Percentiles rank a stretch among this genome's conserved stretches.
Evolutionary conservation across 805 yeast species (phyloP).

Genomic region (Clavispora carvajalis): DNA sequence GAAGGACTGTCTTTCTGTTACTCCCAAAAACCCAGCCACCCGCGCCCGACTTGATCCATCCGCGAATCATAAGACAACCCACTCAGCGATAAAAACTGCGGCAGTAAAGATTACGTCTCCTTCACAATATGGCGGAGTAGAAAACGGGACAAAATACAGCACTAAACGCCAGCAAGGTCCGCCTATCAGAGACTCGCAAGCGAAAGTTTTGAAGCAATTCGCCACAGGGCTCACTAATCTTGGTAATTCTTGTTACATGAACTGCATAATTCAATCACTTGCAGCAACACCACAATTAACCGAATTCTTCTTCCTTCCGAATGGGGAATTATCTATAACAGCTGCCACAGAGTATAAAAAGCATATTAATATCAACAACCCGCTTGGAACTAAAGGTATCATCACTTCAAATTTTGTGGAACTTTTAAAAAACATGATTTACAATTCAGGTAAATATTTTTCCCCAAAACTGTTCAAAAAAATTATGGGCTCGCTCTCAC

Average conservation of each 20-base stretch:
- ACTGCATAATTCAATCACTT: slow-evolving; percentile 82
- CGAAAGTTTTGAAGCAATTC: slow-evolving; percentile 18
- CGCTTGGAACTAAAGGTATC: slow-evolving; percentile 76
- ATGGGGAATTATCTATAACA: slow-evolving; percentile 1
- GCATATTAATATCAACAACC: slow-evolving; percentile 67
- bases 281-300: slow-evolving; percentile 66
- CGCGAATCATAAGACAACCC: no score
- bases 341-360: slow-evolving; percentile 47
- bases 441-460: slow-evolving; percentile 41
- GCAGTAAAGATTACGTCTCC: no score
- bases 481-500: slow-evolving; percentile 62
- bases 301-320: slow-evolving; percentile 45
- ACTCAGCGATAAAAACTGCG: no score
- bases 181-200: background rate
- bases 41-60: background rate
- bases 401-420: slow-evolving; percentile 65
- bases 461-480: slow-evolving; percentile 63
- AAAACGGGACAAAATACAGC: slow-evolving; percentile 5
- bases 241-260: slow-evolving; percentile 93
- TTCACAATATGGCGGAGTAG: no score
- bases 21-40: slow-evolving; percentile 1
- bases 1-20: background rate
- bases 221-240: slow-evolving; percentile 72
- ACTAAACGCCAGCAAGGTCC: background rate
- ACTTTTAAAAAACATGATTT: slow-evolving; percentile 50